Evolutionary conservation across 768 basidiomycete genomes (phyloP).

Genomic region (Lactarius pseudohatsudake): DNA sequence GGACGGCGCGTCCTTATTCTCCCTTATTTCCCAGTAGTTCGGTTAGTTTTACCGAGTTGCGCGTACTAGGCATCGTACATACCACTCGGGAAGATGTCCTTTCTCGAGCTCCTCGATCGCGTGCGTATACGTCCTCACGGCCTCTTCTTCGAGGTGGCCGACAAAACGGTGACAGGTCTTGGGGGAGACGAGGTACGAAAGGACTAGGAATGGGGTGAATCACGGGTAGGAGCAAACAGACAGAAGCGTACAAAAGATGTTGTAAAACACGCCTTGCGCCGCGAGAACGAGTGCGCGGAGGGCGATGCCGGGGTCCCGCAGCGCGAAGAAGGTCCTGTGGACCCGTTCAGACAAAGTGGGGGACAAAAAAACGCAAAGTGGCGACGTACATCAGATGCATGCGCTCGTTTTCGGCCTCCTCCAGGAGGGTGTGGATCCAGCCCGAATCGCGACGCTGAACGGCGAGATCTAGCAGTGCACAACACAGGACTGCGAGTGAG

Average conservation of each 20-base stretch:
- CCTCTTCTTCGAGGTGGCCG: slow-evolving; percentile 91
- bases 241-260: slow-evolving; percentile 68
- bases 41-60: background rate
- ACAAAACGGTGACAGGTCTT: slow-evolving; percentile 87
- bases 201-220: slow-evolving; percentile 43
- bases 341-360: slow-evolving; percentile 6
- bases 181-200: slow-evolving; percentile 77
- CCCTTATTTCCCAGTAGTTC: slow-evolving; percentile 42
- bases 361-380: background rate
- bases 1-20: slow-evolving; percentile 69
- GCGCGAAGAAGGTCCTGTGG: slow-evolving; percentile 89
- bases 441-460: slow-evolving; percentile 51
- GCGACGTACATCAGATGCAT: slow-evolving; percentile 83
- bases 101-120: slow-evolving; percentile 82
- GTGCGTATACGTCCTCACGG: slow-evolving; percentile 86
- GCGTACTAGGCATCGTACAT: slow-evolving; percentile 5
- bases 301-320: slow-evolving; percentile 74
- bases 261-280: slow-evolving; percentile 91
- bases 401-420: slow-evolving; percentile 96
- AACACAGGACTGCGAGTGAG: slow-evolving; percentile 5
- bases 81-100: slow-evolving; percentile 83
- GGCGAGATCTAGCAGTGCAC: background rate
- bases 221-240: slow-evolving; percentile 8
- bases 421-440: slow-evolving; percentile 91
- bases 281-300: slow-evolving; percentile 84